These are phyloP conservation scores for Boletus sensibilis DNA, from an alignment of 768 basidiomycete species.

Conservation along the genomic window DNA sequence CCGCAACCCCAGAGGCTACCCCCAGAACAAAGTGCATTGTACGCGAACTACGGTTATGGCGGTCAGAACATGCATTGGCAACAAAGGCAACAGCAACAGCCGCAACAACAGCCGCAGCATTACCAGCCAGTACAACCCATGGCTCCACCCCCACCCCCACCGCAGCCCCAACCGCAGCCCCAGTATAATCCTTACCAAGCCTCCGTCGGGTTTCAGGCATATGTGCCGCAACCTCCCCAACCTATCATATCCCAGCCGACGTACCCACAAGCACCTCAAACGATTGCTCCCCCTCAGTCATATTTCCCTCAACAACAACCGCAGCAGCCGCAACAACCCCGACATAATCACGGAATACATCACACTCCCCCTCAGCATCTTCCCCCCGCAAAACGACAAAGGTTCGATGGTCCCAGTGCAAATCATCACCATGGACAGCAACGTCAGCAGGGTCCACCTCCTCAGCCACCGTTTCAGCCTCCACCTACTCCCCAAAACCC, in stretches of 20 bases:
- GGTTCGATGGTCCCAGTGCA: constrained; percentile 77
- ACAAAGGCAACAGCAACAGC: constrained; percentile 64
- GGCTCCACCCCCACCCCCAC: constrained; percentile 51
- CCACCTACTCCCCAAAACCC: constrained; percentile 28
- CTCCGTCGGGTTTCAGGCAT: constrained; percentile 60
- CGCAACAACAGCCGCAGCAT: constrained; percentile 46
- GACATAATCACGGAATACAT: constrained; percentile 48
- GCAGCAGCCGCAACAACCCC: constrained; percentile 43
- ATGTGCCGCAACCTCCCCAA: constrained; percentile 61
- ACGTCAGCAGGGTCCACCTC: constrained; percentile 48
- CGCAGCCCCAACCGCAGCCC: constrained; percentile 57
- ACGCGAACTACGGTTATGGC: constrained; percentile 91
- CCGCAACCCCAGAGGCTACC: constrained; percentile 66
- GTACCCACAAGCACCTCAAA: constrained; percentile 43
- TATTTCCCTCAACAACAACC: constrained; percentile 39
- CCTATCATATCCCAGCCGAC: constrained; percentile 49
- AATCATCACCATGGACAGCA: constrained; percentile 40
- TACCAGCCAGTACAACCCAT: constrained; percentile 49
- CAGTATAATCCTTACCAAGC: constrained; percentile 79
- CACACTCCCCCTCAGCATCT: constrained; percentile 75
- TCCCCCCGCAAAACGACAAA: constrained; percentile 90
- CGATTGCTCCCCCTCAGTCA: constrained; percentile 41
- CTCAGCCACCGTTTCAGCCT: constrained; percentile 59
- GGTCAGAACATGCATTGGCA: constrained; percentile 62
- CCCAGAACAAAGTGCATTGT: constrained; percentile 79